Evolutionary conservation across 2,329 filamentous ascomycete genomes (phyloP).

Genomic region (Xylariomycetidae sp.): DNA sequence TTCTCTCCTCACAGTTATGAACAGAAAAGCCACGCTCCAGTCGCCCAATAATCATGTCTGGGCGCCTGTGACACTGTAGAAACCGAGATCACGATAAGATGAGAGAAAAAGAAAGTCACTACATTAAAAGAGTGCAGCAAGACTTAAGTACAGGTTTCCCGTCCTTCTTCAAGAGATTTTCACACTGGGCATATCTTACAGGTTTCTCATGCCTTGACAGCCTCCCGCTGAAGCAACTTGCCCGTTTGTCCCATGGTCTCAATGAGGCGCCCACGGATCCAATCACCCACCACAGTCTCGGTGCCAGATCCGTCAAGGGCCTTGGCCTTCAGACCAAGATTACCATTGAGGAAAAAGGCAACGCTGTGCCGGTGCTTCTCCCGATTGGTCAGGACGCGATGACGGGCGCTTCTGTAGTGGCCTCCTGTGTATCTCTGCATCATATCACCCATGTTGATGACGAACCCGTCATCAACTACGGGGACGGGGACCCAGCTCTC

Average conservation of each 20-base stretch:
- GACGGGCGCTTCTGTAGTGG: slow-evolving; percentile 26
- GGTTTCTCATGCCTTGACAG: too few relatives aligned
- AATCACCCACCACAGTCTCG: slow-evolving; percentile 18
- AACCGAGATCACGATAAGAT: too few relatives aligned
- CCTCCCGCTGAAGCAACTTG: too few relatives aligned
- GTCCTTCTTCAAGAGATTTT: too few relatives aligned
- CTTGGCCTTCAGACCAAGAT: slow-evolving; percentile 14
- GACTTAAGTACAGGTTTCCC: too few relatives aligned
- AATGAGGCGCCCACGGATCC: slow-evolving; percentile 16
- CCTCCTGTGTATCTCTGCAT: slow-evolving; percentile 27
- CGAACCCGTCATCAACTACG: slow-evolving; percentile 25
- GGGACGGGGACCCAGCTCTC: slow-evolving; percentile 27
- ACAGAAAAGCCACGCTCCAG: too few relatives aligned
- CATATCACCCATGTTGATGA: slow-evolving; percentile 35
- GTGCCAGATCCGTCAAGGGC: slow-evolving; percentile 18
- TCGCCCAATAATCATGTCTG: too few relatives aligned
- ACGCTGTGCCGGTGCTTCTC: slow-evolving; percentile 23
- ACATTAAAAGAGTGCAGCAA: too few relatives aligned
- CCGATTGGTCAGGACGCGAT: slow-evolving; percentile 26
- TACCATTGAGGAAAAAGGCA: slow-evolving; percentile 25
- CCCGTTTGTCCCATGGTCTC: slow-evolving; percentile 14
- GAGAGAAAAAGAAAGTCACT: too few relatives aligned
- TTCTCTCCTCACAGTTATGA: too few relatives aligned
- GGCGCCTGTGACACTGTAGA: too few relatives aligned
- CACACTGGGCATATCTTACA: too few relatives aligned